Evolutionary conservation across 176 grass and related monocot species (phyloP), one percentile per base, ranked within the genome.

Genomic region (Oryza rufipogon): DNA sequence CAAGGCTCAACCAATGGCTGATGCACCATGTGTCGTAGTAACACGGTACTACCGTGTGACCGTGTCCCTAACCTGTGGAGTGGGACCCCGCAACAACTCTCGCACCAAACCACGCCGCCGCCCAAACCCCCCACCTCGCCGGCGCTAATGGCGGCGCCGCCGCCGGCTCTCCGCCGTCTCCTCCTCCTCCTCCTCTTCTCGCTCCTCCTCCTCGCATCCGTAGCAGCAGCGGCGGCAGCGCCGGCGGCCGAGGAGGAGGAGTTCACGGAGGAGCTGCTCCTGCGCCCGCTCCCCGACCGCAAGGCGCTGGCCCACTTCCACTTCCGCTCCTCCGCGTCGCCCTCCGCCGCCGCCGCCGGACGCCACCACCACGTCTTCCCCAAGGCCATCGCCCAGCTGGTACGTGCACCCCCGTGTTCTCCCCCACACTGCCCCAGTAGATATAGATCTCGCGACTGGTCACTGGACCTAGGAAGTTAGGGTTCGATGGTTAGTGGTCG

Each of bases 331-430:
- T 81, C 86, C 25, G 74, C 96, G 23, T 75, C 87, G 28, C 88
- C 90, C 54, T 85, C 91, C 49, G 44, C 54, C 14, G 44, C 14
- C 14, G 48, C 68, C 63, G 81, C 54, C 32, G 90, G 88, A 23
- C 68, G 66, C 44, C 93, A 96, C 85, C 89, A 96, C 68, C 89
- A 92, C 83, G 28, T 96, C 80, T 96, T 99, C 79, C 93, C 96
- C 46, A 96, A 96, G 82, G 93, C 93, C 71, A 94, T 99, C 75
- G 86, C 96, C 51, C 93, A 99, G 82, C 74, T 99, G 87, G 93
- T 99, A 87, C 48, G 49, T 60, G 32, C 30, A 32, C 30, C 66
- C 64, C 0, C 17, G 28, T 26, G 32, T 10, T 13, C 13, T 13
- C 5, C 68, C 81, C 28, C 0, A 38, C 73, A 41, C 56, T 63